Percentiles rank a stretch among this genome's conserved stretches.
These are phyloP conservation scores for Psophocarpus tetragonolobus DNA, from an alignment of 306 rosid genomes.

Conservation along the genomic window DNA sequence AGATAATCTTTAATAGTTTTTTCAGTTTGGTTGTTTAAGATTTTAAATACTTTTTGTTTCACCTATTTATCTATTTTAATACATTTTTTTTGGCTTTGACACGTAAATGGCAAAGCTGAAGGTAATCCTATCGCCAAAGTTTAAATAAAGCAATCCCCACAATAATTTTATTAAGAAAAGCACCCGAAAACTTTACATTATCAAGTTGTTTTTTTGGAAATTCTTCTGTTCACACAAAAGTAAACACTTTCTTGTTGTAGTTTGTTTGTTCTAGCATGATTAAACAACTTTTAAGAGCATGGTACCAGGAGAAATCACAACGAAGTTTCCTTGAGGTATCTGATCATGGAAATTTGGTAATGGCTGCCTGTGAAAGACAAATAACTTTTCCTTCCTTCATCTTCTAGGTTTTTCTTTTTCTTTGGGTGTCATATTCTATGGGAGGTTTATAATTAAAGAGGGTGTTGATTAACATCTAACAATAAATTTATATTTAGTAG, in stretches of 20 bases:
- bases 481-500: no score
- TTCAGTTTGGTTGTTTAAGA: no score
- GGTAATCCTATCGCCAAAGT: neutral
- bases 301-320: neutral
- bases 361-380: neutral
- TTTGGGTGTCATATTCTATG: no score
- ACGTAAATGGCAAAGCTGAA: neutral
- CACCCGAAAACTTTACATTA: neutral
- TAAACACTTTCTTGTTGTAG: neutral
- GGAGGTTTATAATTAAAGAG: no score
- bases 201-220: neutral
- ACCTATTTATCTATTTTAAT: no score
- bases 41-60: no score
- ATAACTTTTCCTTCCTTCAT: neutral
- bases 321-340: neutral
- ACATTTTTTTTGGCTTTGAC: no score
- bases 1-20: no score
- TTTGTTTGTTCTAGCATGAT: neutral
- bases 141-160: neutral
- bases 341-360: neutral
- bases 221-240: neutral
- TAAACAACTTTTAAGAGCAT: neutral
- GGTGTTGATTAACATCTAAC: no score
- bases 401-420: no score
- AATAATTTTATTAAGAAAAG: neutral